phyloP scores from a whole-genome alignment of 768 basidiomycete genomes.

The Psilocybe tampanensis region DNA sequence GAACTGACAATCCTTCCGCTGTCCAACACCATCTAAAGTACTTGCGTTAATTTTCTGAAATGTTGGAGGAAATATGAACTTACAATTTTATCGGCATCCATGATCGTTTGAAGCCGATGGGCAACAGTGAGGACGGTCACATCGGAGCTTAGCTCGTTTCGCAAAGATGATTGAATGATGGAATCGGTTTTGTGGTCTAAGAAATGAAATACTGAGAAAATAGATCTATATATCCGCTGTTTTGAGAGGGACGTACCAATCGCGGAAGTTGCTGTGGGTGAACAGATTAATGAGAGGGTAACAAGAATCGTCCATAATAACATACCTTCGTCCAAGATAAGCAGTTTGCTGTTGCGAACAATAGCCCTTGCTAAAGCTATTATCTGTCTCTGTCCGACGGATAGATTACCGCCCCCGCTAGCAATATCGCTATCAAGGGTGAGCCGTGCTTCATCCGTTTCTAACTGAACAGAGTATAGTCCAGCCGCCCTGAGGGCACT shows the following conservation, averaged over 20 bases:
- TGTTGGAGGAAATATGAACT: slow-evolving; percentile 12
- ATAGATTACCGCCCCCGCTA: slow-evolving; percentile 9
- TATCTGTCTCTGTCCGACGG: slow-evolving; percentile 12
- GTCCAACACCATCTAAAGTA: slow-evolving; percentile 44
- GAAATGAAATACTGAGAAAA: not conserved
- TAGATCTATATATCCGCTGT: not conserved
- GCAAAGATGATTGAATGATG: slow-evolving; percentile 68
- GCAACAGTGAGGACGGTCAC: slow-evolving; percentile 68
- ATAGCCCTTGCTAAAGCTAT: slow-evolving; percentile 12
- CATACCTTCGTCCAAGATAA: slow-evolving; percentile 12
- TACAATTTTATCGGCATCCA: slow-evolving; percentile 61
- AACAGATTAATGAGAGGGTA: not conserved
- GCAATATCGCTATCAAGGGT: slow-evolving; percentile 41
- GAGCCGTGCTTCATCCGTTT: slow-evolving; percentile 49
- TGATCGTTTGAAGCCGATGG: slow-evolving; percentile 66
- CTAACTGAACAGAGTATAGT: slow-evolving; percentile 37
- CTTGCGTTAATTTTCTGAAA: not conserved
- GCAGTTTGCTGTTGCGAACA: slow-evolving; percentile 10
- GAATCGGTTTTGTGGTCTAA: slow-evolving; percentile 61
- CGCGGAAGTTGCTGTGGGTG: not conserved
- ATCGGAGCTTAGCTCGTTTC: slow-evolving; percentile 60
- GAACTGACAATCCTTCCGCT: slow-evolving; percentile 38
- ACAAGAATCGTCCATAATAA: not conserved
- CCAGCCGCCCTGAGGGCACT: slow-evolving; percentile 41
- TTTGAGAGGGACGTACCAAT: not conserved